phyloP scores from a whole-genome alignment of 768 basidiomycete species.

The Naganishia kalamii region DNA sequence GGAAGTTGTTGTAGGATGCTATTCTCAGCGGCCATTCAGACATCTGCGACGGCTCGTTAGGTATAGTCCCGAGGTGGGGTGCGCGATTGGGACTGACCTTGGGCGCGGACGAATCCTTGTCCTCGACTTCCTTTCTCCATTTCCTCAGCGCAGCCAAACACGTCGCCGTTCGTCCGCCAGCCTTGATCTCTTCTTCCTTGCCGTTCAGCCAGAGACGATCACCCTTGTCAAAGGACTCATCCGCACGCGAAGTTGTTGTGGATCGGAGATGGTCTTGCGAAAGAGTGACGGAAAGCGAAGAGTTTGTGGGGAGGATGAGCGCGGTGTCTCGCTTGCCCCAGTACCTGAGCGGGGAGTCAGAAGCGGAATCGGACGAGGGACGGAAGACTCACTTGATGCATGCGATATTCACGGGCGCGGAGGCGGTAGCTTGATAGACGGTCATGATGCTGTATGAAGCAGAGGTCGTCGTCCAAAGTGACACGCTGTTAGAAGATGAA shows the following conservation, averaged over 20 bases:
- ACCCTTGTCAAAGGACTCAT: slow-evolving; percentile 57
- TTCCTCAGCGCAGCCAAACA: slow-evolving; percentile 83
- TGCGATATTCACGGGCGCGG: slow-evolving; percentile 96
- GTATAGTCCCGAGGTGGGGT: background rate
- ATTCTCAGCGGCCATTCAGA: slow-evolving; percentile 75
- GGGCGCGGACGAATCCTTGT: slow-evolving; percentile 58
- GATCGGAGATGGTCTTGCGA: slow-evolving; percentile 91
- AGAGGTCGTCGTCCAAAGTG: background rate
- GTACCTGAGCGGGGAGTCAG: slow-evolving; percentile 57
- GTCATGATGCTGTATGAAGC: background rate
- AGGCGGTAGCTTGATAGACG: slow-evolving; percentile 68
- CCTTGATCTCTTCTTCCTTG: slow-evolving; percentile 78
- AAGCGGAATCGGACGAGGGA: background rate
- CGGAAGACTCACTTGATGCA: slow-evolving; percentile 71
- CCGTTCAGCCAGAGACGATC: slow-evolving; percentile 95
- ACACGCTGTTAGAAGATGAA: background rate
- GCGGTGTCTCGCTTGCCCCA: slow-evolving; percentile 98
- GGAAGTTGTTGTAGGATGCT: slow-evolving; percentile 95
- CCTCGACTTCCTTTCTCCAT: slow-evolving; percentile 69
- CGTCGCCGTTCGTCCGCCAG: slow-evolving; percentile 66
- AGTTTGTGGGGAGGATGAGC: slow-evolving; percentile 93
- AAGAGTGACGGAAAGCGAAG: slow-evolving; percentile 94
- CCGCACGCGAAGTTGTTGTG: slow-evolving; percentile 84
- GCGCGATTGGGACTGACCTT: slow-evolving; percentile 53
- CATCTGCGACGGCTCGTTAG: slow-evolving; percentile 50